Evolutionary conservation across 2,329 filamentous ascomycete genomes (phyloP), one percentile per base, ranked within the genome.

Genomic region (Calonectria ilicicola): DNA sequence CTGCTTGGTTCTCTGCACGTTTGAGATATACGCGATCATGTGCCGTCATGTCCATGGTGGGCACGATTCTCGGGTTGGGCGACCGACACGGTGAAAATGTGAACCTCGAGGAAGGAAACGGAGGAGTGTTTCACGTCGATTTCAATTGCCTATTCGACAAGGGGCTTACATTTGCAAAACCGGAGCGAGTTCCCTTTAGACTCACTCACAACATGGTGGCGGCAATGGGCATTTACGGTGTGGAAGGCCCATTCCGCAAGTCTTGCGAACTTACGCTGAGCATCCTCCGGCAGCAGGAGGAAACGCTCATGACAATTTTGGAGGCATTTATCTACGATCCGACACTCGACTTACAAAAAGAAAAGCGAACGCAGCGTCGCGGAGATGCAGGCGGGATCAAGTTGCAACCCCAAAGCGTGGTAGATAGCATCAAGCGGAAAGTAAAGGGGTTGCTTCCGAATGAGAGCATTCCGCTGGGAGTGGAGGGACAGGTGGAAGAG

Each of bases 91-190:
- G 96, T 71, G 97, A 99, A 84, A 99, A 99, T 83, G 95, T 99
- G 68, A 91, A 98, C 35, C 92, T 99, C 38, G 95, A 98, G 83
- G 95, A 98, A 85, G 93, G 94, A 69, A 97, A 95, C 76, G 97
- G 97, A 53, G 96, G 96, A 65, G 92, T 98, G 2, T 94, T 99
- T 84, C 97, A 99, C 84, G 97, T 99, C 56, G 97, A 99, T 85
- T 99, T 99, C 89, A 99, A 99, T 85, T 99, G 97, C 84, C 91
- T 99, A 5, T 99, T 99, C 83, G 97, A 99, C 87, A 99, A 99
- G 81, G 97, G 97, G 1, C 90, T 96, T 47, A 98, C 96, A 0
- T 98, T 99, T 82, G 93, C 95, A 74, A 98, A 97, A 83, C 96
- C 97, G 0, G 97, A 99, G 84, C 89, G 94, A 35, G 97, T 99